These are phyloP conservation scores for Micractinium conductrix DNA, from an alignment of 139 green algal species.

Conservation along the genomic window DNA sequence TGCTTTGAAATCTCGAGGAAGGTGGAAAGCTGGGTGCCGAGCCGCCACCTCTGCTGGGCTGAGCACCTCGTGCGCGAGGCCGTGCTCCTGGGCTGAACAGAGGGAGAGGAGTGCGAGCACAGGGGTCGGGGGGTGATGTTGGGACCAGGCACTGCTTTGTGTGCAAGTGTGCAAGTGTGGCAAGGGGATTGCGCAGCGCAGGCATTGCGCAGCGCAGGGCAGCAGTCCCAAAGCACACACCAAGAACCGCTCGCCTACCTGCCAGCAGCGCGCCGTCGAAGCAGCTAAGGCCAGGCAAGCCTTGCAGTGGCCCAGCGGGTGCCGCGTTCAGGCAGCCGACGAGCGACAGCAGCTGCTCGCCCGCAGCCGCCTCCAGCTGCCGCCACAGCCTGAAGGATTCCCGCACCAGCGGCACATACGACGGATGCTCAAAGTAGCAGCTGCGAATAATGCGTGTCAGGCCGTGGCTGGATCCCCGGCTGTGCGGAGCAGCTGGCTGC, in stretches of 20 bases:
- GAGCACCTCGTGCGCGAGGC: conserved; percentile 68
- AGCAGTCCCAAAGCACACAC: too few species aligned
- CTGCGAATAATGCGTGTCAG: conserved; percentile 68
- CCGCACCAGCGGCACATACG: conserved; percentile 64
- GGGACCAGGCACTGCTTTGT: not conserved
- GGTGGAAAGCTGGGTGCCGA: conserved; percentile 61
- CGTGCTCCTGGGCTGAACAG: conserved; percentile 34
- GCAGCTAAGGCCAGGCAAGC: conserved; percentile 4
- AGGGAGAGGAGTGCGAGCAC: not conserved
- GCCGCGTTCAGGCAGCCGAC: conserved; percentile 47
- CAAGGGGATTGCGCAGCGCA: not conserved
- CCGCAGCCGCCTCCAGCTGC: conserved; percentile 46
- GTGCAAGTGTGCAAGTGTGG: not conserved
- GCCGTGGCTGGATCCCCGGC: conserved; percentile 59
- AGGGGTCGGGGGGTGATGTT: too few species aligned
- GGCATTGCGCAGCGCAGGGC: too few species aligned
- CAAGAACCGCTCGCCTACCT: too few species aligned
- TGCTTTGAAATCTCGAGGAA: conserved; percentile 45
- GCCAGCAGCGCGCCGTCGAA: conserved; percentile 46
- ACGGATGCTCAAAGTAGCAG: conserved; percentile 60
- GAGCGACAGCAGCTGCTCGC: conserved; percentile 48
- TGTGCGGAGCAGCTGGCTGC: conserved; percentile 53
- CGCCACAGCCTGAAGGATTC: conserved; percentile 56
- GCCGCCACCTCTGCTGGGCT: conserved; percentile 49
- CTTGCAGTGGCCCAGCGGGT: not conserved